Evolutionary conservation across 1,139 yeast genomes (phyloP).

Genomic region (Sugiyamaella xylanicola): DNA sequence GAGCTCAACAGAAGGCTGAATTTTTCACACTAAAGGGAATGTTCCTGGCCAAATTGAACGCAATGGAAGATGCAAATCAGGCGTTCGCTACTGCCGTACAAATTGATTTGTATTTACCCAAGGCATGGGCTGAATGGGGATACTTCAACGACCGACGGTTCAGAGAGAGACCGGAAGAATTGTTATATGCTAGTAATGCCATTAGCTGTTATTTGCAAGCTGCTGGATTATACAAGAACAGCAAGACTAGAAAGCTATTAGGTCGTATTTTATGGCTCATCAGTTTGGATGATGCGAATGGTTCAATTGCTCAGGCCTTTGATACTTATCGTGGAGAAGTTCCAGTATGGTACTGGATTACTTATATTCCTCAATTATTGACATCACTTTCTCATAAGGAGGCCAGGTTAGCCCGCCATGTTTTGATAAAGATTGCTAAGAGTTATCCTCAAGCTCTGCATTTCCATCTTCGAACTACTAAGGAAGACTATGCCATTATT

Average conservation of each 20-base stretch:
- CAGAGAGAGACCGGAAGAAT: slow-evolving; percentile 80
- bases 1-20: slow-evolving; percentile 96
- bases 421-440: slow-evolving; percentile 89
- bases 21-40: slow-evolving; percentile 96
- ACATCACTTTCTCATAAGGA: slow-evolving; percentile 90
- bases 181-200: slow-evolving; percentile 89
- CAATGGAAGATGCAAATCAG: slow-evolving; percentile 93
- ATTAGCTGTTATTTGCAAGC: slow-evolving; percentile 96
- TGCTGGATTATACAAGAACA: slow-evolving; percentile 91
- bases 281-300: slow-evolving; percentile 83
- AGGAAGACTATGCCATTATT: slow-evolving; percentile 87
- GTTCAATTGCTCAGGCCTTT: slow-evolving; percentile 82
- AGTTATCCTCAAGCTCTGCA: slow-evolving; percentile 97
- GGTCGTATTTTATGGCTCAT: slow-evolving; percentile 94
- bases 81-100: slow-evolving; percentile 98
- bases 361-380: slow-evolving; percentile 90
- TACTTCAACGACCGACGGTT: slow-evolving; percentile 86
- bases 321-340: slow-evolving; percentile 93
- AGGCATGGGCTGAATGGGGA: slow-evolving; percentile 99
- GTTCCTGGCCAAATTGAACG: slow-evolving; percentile 89
- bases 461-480: slow-evolving; percentile 91
- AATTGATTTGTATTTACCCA: slow-evolving; percentile 87
- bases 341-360: slow-evolving; percentile 99
- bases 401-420: slow-evolving; percentile 83
- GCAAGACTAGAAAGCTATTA: slow-evolving; percentile 82